phyloP scores from a whole-genome alignment of 805 yeast genomes.

The Pichia nakasei region DNA sequence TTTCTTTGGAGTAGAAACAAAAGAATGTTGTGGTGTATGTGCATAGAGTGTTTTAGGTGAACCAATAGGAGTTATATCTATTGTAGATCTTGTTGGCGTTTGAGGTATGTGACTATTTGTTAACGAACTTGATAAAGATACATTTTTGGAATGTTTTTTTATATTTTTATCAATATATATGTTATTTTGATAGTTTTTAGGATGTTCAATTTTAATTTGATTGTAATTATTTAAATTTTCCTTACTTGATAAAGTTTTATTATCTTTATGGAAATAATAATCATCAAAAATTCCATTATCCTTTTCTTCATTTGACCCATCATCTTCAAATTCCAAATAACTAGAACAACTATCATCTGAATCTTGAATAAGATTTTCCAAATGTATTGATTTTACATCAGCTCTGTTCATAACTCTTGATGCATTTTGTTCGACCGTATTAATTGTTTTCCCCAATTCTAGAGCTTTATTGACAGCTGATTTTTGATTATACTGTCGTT shows the following conservation, averaged over 20 bases:
- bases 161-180: too few species aligned
- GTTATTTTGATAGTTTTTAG: neutral
- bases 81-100: constrained; percentile 9
- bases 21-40: constrained; percentile 5
- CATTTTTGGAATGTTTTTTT: too few species aligned
- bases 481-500: constrained; percentile 10
- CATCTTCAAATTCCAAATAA: constrained; percentile 2
- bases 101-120: constrained; percentile 1
- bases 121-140: too few species aligned
- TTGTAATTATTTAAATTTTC: neutral
- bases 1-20: constrained; percentile 6
- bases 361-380: constrained; percentile 9
- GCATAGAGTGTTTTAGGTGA: constrained; percentile 1
- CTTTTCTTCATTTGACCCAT: neutral
- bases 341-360: constrained; percentile 4
- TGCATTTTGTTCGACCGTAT: constrained; percentile 12
- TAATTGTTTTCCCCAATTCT: constrained; percentile 19
- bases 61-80: constrained; percentile 8
- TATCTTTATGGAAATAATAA: neutral
- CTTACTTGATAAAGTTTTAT: neutral
- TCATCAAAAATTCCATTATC: neutral
- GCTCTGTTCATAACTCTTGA: constrained; percentile 8
- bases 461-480: constrained; percentile 17
- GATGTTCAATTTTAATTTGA: neutral
- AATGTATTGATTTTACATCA: constrained; percentile 13